Evolutionary conservation across 768 basidiomycete species (phyloP), one percentile per base, ranked within the genome.

Genomic region (Russula virescens): DNA sequence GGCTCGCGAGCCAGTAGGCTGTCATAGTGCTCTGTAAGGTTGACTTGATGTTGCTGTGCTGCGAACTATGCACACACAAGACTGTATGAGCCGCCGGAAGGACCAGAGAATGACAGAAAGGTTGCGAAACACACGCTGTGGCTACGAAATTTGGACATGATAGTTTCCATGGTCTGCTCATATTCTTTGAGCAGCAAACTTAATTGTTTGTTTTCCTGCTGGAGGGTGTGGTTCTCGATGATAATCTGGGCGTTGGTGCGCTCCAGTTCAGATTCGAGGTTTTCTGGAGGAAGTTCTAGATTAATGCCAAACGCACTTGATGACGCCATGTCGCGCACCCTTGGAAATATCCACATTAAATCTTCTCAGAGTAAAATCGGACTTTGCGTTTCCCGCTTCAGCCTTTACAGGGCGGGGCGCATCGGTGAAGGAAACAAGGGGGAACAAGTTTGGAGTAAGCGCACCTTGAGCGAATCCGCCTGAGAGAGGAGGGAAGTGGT

Each of bases 201-300:
- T 34, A 98, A 81, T 71, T 98, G 96, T 73, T 91, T 94, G 78
- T 99, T 98, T 75, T 99, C 97, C 65, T 98, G 88, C 53, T 91
- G 78, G 1, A 99, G 77, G 0, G 86, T 82, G 70, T 97, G 95
- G 72, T 98, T 98, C 74, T 99, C 97, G 61, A 96, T 86, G 50
- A 98, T 84, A 46, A 93, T 83, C 66, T 90, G 87, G 9, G 96
- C 91, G 71, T 94, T 95, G 71, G 82, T 80, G 31, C 91, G 84
- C 74, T 99, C 97, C 3, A 98, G 76, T 72, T 96, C 95, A 3
- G 93, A 92, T 68, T 94, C 87, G 74, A 98, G 97, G 9, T 80
- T 75, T 79, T 98, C 97, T 99, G 73, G 26, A 43, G 51, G 49
- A 34, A 31, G 25, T 28, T n/a, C 16, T 21, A 13, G 23, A n/a